Base-by-base conservation (phyloP, 805 yeast species). In the Cyberlindnera maritima region DNA sequence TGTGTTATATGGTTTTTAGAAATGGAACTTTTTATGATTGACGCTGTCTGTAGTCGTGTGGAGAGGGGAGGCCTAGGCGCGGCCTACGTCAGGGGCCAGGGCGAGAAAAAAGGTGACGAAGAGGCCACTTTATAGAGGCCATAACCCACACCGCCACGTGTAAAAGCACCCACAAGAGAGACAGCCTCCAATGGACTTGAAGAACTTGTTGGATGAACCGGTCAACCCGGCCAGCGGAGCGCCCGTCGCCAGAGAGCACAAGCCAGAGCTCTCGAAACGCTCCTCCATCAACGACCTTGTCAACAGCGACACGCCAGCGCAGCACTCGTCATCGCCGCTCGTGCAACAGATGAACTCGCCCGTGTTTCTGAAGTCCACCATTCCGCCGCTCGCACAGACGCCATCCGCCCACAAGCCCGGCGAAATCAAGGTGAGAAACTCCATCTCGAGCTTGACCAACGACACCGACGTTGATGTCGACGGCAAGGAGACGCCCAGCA, bases 401-500 rank as follows among this genome's bases (percentile, higher is more conserved):
- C 26, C 40, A 12, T 28, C 48, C 17, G 9, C 48, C 10, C 39
- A 48, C 55, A 21, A 28, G 42, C 47, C n/a, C 34, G 42, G 42
- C 2, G 44, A 44, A 2, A 58, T 58, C 8, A 57, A 48, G 36
- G 56, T 55, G 6, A 41, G 62, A 20, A 55, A 38, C 36, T 51
- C 59, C 31, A 61, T 61, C 17, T 48, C 61, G 8, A 52, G 57
- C 15, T 47, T 76, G 39, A 74, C 80, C 8, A 74, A 76, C 50
- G 76, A 70, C 41, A 68, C 64, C 12, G 79, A 73, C 51, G 68
- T 71, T 18, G 80, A 72, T 41, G 58, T 70, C 21, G 64, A 65
- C 21, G 78, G 76, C 1, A 67, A 63, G 25, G 69, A 60, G 41
- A 67, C 74, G 0, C 69, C 72, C 12, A 64, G 64, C 45, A 52